phyloP scores from a whole-genome alignment of 495 filamentous ascomycete species.

The Trichoderma virens region DNA sequence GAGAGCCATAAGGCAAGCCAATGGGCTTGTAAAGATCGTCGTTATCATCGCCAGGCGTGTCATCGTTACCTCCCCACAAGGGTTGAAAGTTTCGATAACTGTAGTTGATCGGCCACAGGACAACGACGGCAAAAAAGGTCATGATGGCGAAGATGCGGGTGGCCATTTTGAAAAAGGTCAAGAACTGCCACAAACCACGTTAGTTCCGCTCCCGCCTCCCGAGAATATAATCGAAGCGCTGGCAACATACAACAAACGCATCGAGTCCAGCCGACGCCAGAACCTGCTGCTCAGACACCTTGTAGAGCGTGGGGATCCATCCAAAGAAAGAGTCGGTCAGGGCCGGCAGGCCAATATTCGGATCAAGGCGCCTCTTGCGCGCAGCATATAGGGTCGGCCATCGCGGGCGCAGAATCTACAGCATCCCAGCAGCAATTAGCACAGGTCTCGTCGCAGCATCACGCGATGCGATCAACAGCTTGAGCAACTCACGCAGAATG shows the following conservation, averaged over 20 bases:
- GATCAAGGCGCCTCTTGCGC: conserved; percentile 60
- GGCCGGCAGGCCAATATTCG: conserved; percentile 67
- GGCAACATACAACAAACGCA: conserved; percentile 69
- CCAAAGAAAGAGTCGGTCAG: conserved; percentile 84
- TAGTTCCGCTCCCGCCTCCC: not conserved
- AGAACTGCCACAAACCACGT: conserved; percentile 49
- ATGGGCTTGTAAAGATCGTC: not conserved
- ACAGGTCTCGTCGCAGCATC: conserved; percentile 11
- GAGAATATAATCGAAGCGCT: not conserved
- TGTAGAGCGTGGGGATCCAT: conserved; percentile 89
- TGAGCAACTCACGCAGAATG: conserved; percentile 40
- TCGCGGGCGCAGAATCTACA: conserved; percentile 70
- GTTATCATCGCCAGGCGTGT: not conserved
- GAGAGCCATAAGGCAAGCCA: conserved; percentile 14
- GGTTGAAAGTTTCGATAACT: conserved; percentile 35
- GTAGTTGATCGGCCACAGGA: conserved; percentile 82
- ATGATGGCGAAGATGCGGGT: conserved; percentile 72
- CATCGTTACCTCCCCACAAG: not conserved
- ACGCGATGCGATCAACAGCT: not conserved
- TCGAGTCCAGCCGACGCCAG: conserved; percentile 87
- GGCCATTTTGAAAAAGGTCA: conserved; percentile 91
- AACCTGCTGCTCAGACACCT: conserved; percentile 80
- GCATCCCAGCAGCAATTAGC: conserved; percentile 12
- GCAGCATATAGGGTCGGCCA: conserved; percentile 93
- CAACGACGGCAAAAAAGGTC: conserved; percentile 66